Base-by-base conservation (phyloP, 2,329 filamentous ascomycete genomes). In the Paecilomyces variotii region DNA sequence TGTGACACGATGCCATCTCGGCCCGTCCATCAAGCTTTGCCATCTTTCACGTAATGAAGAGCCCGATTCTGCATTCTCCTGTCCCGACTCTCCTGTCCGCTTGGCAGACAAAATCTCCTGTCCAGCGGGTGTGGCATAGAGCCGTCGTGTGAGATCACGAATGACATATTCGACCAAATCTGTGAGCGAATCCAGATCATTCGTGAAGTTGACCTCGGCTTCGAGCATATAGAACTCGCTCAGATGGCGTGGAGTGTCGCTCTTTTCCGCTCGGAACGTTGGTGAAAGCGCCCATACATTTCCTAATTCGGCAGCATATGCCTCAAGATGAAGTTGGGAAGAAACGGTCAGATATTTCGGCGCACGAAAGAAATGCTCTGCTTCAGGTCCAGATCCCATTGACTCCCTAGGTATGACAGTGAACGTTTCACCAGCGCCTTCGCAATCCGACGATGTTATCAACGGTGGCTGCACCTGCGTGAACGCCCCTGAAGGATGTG, bases 201-300 rank as follows among this genome's bases (percentile, higher is more conserved):
- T 81, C 50, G 87, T 83, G 71, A 96, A 96, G 67, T 86, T 87
- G 71, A 92, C 79, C 74, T 99, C 94, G 14, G 87, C 92, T 75
- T 99, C 94, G 2, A 99, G 83, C 94, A 99, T 97, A 76, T 97
- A 97, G 69, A 99, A 97, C 70, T 99, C 94, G 77, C 91, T 96
- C 61, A 99, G 80, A 75, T 99, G 94, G 28, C 94, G 86, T 4
- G 91, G 87, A 0, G 94, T 97, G 69, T 97, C 92, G 74, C 91
- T 97, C 70, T 87, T 87, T 73, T 97, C 94, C 3, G 94, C 94
- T 39, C 94, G 86, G 70, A 99, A 99, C 0, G 91, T 95, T 2
- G 94, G 94, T 3, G 92, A 94, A 10, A 99, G 77, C 1, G 92
- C 89, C 92, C 94, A 99, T 6, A 97, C 94, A 66, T 89, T 90